Conservation (phyloP, 345 rosid genomes). For the Rhodomyrtus tomentosa region DNA sequence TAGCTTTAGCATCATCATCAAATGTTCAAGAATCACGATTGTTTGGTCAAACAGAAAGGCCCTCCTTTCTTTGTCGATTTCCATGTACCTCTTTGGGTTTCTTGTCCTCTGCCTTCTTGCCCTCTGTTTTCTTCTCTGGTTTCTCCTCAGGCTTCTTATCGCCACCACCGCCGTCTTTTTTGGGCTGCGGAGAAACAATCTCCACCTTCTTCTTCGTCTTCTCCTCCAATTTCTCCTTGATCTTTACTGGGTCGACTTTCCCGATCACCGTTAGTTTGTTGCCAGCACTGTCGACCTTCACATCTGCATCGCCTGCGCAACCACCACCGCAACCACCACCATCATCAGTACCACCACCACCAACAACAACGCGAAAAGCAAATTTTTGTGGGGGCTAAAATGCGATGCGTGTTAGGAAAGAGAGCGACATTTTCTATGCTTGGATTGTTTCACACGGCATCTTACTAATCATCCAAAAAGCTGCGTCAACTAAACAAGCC, state of each 20-base stretch:
- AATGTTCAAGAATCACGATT: too few relatives aligned
- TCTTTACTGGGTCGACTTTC: conserved; percentile 48
- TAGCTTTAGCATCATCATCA: neutral
- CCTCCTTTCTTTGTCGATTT: neutral
- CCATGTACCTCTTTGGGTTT: conserved; percentile 21
- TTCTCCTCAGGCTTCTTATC: conserved; percentile 26
- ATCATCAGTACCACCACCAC: neutral
- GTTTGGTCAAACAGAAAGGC: neutral
- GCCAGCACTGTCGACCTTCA: conserved; percentile 30
- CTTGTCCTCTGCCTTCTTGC: conserved; percentile 14
- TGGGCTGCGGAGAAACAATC: conserved; percentile 36
- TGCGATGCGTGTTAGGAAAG: neutral
- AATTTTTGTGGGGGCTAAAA: neutral
- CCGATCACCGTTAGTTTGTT: conserved; percentile 69
- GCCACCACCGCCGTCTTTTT: conserved; percentile 14
- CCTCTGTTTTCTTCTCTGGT: conserved; percentile 20
- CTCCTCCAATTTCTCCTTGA: conserved; percentile 17
- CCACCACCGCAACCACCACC: neutral
- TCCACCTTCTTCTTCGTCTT: conserved; percentile 27
- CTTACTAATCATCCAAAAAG: neutral
- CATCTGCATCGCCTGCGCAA: conserved; percentile 60
- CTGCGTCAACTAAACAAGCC: neutral
- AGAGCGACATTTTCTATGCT: neutral
- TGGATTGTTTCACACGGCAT: neutral
- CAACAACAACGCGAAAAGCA: neutral